These are phyloP conservation scores for Ophiocordyceps sinensis DNA, from an alignment of 2,329 filamentous ascomycete genomes.

Conservation along the genomic window DNA sequence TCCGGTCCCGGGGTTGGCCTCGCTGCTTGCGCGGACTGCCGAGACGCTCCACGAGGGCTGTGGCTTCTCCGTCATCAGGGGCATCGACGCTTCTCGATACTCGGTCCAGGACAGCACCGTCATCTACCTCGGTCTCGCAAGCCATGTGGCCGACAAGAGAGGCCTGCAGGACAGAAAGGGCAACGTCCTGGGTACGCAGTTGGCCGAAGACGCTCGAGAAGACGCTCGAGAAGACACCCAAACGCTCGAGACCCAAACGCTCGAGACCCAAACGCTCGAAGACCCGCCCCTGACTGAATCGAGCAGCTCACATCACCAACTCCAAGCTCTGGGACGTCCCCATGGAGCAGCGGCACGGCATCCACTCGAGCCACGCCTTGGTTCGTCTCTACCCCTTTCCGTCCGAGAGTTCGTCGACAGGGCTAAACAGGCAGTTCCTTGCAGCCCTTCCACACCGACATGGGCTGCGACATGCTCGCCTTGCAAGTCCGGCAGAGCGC, in stretches of 20 bases:
- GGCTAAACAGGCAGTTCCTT: constrained; percentile 1
- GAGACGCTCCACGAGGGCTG: constrained; percentile 22
- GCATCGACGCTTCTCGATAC: constrained; percentile 32
- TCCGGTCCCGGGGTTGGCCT: constrained; percentile 21
- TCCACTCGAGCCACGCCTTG: constrained; percentile 31
- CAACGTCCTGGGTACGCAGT: constrained; percentile 29
- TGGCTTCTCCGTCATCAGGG: constrained; percentile 41
- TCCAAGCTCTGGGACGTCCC: constrained; percentile 30
- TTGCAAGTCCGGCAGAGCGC: constrained; percentile 32
- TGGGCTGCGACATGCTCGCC: constrained; percentile 34
- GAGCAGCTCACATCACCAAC: constrained; percentile 31
- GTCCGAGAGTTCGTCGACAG: neutral
- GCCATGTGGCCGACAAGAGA: constrained; percentile 38
- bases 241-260: too few species aligned
- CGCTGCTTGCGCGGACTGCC: constrained; percentile 19
- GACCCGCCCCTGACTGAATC: too few species aligned
- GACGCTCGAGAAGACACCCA: too few species aligned
- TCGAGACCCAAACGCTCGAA: too few species aligned
- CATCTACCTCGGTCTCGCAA: constrained; percentile 41
- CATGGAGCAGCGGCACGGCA: constrained; percentile 29
- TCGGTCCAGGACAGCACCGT: constrained; percentile 37
- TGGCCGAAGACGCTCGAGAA: too few species aligned
- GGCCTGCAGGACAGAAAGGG: constrained; percentile 34
- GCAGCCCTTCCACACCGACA: constrained; percentile 35
- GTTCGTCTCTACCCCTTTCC: constrained; percentile 14